phyloP scores from a whole-genome alignment of 1,284 basidiomycete genomes.

The Trichosporon sp. region DNA sequence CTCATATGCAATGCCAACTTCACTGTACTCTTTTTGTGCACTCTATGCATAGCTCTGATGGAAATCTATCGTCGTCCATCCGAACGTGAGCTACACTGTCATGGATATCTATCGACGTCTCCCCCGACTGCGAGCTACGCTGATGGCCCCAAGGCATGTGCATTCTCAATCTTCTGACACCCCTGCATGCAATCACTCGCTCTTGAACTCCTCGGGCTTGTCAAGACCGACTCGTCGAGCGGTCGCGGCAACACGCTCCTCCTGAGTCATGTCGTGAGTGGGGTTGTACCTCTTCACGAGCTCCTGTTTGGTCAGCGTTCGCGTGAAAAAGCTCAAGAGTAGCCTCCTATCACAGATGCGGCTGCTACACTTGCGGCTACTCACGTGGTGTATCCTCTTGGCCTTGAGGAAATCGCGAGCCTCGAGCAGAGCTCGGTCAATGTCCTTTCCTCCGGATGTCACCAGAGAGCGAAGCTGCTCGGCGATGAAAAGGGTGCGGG shows the following conservation, averaged over 20 bases:
- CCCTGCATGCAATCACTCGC: constrained; percentile 19
- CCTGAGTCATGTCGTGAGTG: constrained; percentile 70
- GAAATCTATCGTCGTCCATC: no score
- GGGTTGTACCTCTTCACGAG: constrained; percentile 85
- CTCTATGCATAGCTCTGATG: no score
- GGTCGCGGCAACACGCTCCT: constrained; percentile 79
- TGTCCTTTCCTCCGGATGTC: constrained; percentile 22
- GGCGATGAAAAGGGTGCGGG: constrained; percentile 60
- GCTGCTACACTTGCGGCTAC: constrained; percentile 32
- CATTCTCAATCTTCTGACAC: background rate
- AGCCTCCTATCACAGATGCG: no score
- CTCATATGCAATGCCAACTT: no score
- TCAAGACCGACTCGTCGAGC: constrained; percentile 79
- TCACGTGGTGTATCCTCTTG: constrained; percentile 65
- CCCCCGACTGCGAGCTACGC: no score
- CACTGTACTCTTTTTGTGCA: no score
- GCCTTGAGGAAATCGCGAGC: constrained; percentile 71
- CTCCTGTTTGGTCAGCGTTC: constrained; percentile 58
- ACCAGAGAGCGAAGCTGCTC: constrained; percentile 66
- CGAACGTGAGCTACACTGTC: no score
- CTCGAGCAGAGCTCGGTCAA: constrained; percentile 64
- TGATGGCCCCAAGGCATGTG: background rate
- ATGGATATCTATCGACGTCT: no score
- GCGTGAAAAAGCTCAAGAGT: no score
- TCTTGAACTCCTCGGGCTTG: constrained; percentile 51